Percentiles rank a stretch among this genome's conserved stretches.
These are phyloP conservation scores for Fonsecaea monophora DNA, from an alignment of 2,329 filamentous ascomycete species.

Conservation along the genomic window DNA sequence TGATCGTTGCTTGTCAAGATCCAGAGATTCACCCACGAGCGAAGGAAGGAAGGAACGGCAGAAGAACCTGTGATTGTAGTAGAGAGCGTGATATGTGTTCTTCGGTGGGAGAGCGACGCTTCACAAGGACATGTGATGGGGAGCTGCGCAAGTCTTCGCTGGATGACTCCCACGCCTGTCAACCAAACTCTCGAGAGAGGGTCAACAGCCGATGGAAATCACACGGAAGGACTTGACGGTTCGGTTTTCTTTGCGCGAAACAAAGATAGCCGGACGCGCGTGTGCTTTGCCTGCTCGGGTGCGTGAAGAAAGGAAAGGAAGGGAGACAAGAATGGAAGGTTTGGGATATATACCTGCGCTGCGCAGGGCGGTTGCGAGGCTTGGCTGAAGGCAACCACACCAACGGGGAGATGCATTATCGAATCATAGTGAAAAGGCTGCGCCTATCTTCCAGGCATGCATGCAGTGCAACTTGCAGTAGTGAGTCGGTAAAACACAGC, in stretches of 20 bases:
- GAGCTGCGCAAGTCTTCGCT: conserved; percentile 61
- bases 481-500: not conserved
- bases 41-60: conserved; percentile 49
- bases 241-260: conserved; percentile 27
- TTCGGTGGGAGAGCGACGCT: conserved; percentile 42
- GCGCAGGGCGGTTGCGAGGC: conserved; percentile 35
- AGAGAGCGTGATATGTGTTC: conserved; percentile 49
- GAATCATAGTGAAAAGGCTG: conserved; percentile 27
- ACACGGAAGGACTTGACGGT: conserved; percentile 38
- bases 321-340: conserved; percentile 17
- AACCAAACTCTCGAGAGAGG: conserved; percentile 31
- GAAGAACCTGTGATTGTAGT: conserved; percentile 49
- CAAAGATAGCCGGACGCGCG: conserved; percentile 36
- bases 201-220: conserved; percentile 34
- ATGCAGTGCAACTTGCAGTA: conserved; percentile 21
- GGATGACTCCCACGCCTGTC: conserved; percentile 44
- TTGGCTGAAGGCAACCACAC: conserved; percentile 32
- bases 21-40: conserved; percentile 52
- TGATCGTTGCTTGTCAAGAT: conserved; percentile 40
- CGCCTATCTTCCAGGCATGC: conserved; percentile 28
- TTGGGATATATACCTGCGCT: conserved; percentile 32
- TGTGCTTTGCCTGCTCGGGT: conserved; percentile 39
- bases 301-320: conserved; percentile 39
- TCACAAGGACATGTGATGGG: conserved; percentile 59
- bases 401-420: conserved; percentile 27